Conservation (phyloP, 352 stramenopile species). For the Lagenidium sp. region DNA sequence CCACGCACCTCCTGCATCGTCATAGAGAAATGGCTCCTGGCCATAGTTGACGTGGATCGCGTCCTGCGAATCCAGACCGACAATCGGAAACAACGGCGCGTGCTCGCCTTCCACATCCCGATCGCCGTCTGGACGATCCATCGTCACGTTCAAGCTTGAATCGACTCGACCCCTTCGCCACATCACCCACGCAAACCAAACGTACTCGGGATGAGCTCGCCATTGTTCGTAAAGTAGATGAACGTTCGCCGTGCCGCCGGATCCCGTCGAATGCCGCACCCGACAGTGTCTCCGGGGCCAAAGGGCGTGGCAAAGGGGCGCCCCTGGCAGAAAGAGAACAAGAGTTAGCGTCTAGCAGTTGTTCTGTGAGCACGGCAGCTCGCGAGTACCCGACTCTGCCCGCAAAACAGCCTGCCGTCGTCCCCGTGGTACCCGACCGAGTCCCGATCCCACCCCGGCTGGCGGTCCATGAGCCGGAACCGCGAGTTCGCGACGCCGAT, state of each 20-base stretch:
- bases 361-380: neutral
- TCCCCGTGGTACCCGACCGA: slow-evolving; percentile 79
- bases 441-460: slow-evolving; percentile 53
- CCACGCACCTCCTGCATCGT: slow-evolving; percentile 29
- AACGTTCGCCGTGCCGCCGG: slow-evolving; percentile 22
- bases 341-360: too few relatives aligned
- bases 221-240: slow-evolving; percentile 71
- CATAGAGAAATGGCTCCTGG: slow-evolving; percentile 51
- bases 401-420: slow-evolving; percentile 59
- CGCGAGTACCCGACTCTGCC: slow-evolving; percentile 25
- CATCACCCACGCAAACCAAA: slow-evolving; percentile 2
- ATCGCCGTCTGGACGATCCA: slow-evolving; percentile 16
- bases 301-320: slow-evolving; percentile 49
- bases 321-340: slow-evolving; percentile 21
- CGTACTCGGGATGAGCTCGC: slow-evolving; percentile 34
- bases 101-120: slow-evolving; percentile 28
- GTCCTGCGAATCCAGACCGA: slow-evolving; percentile 76
- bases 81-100: slow-evolving; percentile 58
- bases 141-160: too few relatives aligned
- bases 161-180: too few relatives aligned
- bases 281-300: slow-evolving; percentile 53
- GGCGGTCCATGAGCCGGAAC: slow-evolving; percentile 53
- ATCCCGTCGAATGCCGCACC: slow-evolving; percentile 56
- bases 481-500: slow-evolving; percentile 43
- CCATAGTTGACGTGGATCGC: slow-evolving; percentile 80